Evolutionary conservation across 257 asterid genomes (phyloP), one percentile per base, ranked within the genome.

Genomic region (Cinchona pubescens): DNA sequence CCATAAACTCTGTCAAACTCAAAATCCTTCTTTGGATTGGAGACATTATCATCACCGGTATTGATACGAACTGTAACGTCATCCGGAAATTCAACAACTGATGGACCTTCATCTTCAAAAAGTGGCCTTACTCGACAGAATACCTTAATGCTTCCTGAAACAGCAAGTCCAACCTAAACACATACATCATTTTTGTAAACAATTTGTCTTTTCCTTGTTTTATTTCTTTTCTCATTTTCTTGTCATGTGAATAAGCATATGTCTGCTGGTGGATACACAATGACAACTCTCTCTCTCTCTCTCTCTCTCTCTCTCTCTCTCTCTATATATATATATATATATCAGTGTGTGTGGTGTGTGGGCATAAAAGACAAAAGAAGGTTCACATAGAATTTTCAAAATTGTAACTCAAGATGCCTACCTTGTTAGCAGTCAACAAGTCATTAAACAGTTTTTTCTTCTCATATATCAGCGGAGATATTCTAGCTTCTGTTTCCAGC

Each of bases 1-100:
- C 98, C 99, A 87, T 91, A 92, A 82, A 95, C 99, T 83, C 93
- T 84, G 81, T 95, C 99, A 83, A 95, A 91, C 84, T 95, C 99
- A 82, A 91, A 95, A 84, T 92, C 99, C 86, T 92, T 95, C 86
- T 92, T 95, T 30, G 98, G 96, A 83, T 88, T 95, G 75, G 92
- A 83, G 69, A 87, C 82, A 55, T 72, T 84, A 80, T 91, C 94
- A 84, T 91, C 94, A 77, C 92, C 89, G 67, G 97, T 90, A 86
- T 90, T 84, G 82, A 92, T 80, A 59, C 96, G 91, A 64, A 95
- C 74, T 7, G 91, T 91, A 79, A 73, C 80, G 74, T 91, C 90
- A 82, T 95, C 98, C 46, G 99, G 99, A 80, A 91, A 95, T 86
- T 95, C 96, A 71, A 91, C 91, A 76, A 87, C 79, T 49, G 87